Percentiles rank a stretch among this genome's conserved stretches.
Evolutionary conservation across 2,329 filamentous ascomycete species (phyloP).

Genomic region (Ophiocordyceps unilateralis): DNA sequence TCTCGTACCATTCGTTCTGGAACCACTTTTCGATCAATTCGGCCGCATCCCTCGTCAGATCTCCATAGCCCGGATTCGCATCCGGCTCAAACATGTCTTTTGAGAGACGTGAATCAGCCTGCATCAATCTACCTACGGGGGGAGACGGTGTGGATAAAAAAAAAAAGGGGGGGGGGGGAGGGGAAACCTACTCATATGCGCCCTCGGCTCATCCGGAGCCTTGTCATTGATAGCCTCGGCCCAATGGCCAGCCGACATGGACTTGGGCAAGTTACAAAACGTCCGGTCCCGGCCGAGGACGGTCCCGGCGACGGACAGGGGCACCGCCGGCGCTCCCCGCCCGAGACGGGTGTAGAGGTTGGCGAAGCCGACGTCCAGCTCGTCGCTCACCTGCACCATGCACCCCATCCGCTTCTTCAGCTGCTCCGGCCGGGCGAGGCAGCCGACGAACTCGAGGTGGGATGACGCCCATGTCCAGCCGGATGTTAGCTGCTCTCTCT

Average conservation of each 20-base stretch:
- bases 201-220: slow-evolving; percentile 59
- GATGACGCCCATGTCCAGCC: slow-evolving; percentile 72
- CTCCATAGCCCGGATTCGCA: slow-evolving; percentile 56
- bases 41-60: slow-evolving; percentile 47
- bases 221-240: slow-evolving; percentile 59
- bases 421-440: slow-evolving; percentile 69
- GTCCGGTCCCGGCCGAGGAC: slow-evolving; percentile 59
- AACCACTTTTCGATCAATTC: slow-evolving; percentile 49
- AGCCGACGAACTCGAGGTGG: slow-evolving; percentile 87
- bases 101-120: slow-evolving; percentile 1
- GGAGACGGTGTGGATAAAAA: not conserved
- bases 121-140: too few species aligned
- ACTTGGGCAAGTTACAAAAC: slow-evolving; percentile 68
- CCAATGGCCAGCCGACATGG: slow-evolving; percentile 40
- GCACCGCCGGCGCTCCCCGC: slow-evolving; percentile 38
- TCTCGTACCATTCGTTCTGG: slow-evolving; percentile 48
- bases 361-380: slow-evolving; percentile 58
- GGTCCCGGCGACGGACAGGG: slow-evolving; percentile 34
- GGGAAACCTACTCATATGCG: slow-evolving; percentile 49
- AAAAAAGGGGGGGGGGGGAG: not conserved
- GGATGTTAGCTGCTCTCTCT: slow-evolving; percentile 60
- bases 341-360: slow-evolving; percentile 82
- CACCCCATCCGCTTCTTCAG: slow-evolving; percentile 55
- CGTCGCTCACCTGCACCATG: slow-evolving; percentile 45
- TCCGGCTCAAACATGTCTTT: slow-evolving; percentile 60